phyloP scores from a whole-genome alignment of 192 early-diverging fungal genomes.

The Coemansia asiatica region DNA sequence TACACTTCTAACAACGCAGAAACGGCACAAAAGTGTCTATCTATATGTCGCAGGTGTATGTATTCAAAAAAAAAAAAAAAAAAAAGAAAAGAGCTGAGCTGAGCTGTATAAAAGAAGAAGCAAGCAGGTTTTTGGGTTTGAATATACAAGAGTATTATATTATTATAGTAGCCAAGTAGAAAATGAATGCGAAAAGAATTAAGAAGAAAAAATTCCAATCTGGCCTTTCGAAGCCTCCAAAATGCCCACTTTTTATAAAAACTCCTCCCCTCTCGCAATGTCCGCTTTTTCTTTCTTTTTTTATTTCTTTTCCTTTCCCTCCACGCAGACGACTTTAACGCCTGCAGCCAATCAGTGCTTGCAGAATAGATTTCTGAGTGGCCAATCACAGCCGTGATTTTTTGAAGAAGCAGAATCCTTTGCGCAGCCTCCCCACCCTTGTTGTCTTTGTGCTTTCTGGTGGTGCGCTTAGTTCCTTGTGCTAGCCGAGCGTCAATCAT shows the following conservation, averaged over 20 bases:
- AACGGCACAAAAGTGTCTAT: not conserved
- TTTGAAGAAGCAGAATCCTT: conserved; percentile 29
- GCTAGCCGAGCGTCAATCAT: not conserved
- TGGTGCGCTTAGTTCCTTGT: conserved; percentile 14
- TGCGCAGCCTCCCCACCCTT: conserved; percentile 10
- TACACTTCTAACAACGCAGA: not conserved
- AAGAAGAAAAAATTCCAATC: conserved; percentile 9
- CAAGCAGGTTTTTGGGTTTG: not conserved
- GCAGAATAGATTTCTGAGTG: conserved; percentile 16
- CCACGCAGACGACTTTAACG: conserved; percentile 26
- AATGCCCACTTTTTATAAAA: conserved; percentile 13
- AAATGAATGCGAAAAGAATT: conserved; percentile 9
- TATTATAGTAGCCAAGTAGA: conserved; percentile 1
- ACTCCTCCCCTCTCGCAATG: not conserved
- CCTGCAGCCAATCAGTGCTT: conserved; percentile 36
- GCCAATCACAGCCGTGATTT: conserved; percentile 42
- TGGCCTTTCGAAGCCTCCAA: conserved; percentile 1
- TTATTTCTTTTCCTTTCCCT: conserved; percentile 15
- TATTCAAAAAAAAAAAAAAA: no score
- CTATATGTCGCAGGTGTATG: conserved; percentile 3
- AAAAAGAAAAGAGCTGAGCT: not conserved
- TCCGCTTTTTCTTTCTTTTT: conserved; percentile 10
- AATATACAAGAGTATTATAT: conserved; percentile 4
- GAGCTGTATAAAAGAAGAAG: not conserved
- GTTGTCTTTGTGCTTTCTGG: conserved; percentile 1